Base-by-base conservation (phyloP, 2,329 filamentous ascomycete genomes). In the Trichoderma aggressivum region DNA sequence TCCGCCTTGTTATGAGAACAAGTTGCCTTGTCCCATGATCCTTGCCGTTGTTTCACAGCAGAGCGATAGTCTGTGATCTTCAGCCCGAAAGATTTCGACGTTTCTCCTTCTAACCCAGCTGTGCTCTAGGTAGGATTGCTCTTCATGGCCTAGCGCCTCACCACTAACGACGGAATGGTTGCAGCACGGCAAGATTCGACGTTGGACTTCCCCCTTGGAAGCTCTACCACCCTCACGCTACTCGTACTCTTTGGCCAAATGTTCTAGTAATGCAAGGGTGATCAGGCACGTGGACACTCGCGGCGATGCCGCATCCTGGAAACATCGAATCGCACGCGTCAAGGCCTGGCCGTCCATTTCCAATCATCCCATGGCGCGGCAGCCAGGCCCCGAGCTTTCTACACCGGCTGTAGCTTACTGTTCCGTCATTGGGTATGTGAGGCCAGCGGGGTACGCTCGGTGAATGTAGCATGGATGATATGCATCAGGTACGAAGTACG, bases 331-430 rank as follows among this genome's bases (percentile, higher is more conserved):
- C 28, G 47, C 56, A 71, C n/a, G 34, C 53, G n/a, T 24, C 32
- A 53, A 24, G 58, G 36, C 61, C 28, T 53, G 43, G 58, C 21
- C n/a, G 70, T 30, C 26, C 58, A 21, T 50, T 61, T 61, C 36
- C 56, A 61, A 69, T 50, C 39, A n/a, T 68, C 47, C 36, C 64
- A 58, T 62, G n/a, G 50, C 65, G 59, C 58, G 55, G 56, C 65
- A 50, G 50, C 47, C 59, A 53, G 47, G 43, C 58, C 65, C 26
- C 65, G 56, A 64, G 50, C 53, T n/a, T 64, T 53, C 58, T 62
- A 69, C 70, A 72, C 70, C 70, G 70, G 70, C 65, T 72, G 65
- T 72, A 43, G 65, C 70, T 69, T 70, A 43, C 70, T 59, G 65
- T 26, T 43, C 64, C 53, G 67, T 64, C 18, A 72, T 72, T 70